phyloP scores from a whole-genome alignment of 805 yeast species.

The Jamesozyma spencerorum region DNA sequence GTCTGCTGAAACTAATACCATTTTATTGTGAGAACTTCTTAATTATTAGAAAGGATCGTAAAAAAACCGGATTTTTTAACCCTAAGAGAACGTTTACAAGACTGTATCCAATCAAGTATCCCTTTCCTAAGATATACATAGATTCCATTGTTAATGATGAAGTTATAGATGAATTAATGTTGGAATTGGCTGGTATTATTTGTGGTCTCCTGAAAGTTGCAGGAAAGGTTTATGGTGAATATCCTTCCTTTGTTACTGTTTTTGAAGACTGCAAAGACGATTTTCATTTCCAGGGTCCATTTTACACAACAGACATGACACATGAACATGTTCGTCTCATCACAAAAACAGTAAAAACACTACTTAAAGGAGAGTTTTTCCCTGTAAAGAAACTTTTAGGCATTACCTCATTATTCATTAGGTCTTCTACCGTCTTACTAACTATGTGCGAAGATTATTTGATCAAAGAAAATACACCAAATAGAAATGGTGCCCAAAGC shows the following conservation, averaged over 20 bases:
- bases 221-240: slow-evolving; percentile 32
- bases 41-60: slow-evolving; percentile 43
- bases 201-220: slow-evolving; percentile 46
- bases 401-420: slow-evolving; percentile 46
- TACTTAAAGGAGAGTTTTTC: slow-evolving; percentile 48
- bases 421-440: slow-evolving; percentile 45
- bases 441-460: slow-evolving; percentile 45
- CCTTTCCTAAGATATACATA: slow-evolving; percentile 54
- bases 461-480: slow-evolving; percentile 44
- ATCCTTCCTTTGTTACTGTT: slow-evolving; percentile 37
- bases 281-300: slow-evolving; percentile 34
- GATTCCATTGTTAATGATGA: slow-evolving; percentile 70
- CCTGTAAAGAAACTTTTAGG: slow-evolving; percentile 72
- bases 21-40: slow-evolving; percentile 43
- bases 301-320: slow-evolving; percentile 34
- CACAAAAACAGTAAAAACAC: slow-evolving; percentile 41
- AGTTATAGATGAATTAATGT: slow-evolving; percentile 56
- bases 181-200: slow-evolving; percentile 60
- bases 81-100: slow-evolving; percentile 57
- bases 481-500: slow-evolving; percentile 15
- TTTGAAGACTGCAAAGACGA: slow-evolving; percentile 31
- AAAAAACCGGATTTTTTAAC: slow-evolving; percentile 34
- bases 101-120: slow-evolving; percentile 60
- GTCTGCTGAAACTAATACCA: slow-evolving; percentile 46
- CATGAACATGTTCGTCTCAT: slow-evolving; percentile 36